These are phyloP conservation scores for Trichoderma brevicompactum DNA, from an alignment of 2,329 filamentous ascomycete species.

Conservation along the genomic window DNA sequence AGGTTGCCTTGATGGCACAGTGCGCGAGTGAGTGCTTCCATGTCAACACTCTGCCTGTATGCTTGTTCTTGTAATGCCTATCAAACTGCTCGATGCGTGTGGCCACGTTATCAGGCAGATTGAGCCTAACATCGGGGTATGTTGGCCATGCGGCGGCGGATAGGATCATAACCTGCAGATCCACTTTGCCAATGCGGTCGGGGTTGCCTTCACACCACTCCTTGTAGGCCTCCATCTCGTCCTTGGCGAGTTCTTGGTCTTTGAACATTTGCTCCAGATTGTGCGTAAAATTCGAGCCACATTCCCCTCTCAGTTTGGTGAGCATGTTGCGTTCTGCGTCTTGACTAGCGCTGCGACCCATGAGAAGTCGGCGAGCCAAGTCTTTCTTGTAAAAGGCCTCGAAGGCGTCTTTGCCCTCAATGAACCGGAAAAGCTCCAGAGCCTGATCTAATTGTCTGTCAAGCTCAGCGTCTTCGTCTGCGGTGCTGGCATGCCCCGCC, in stretches of 20 bases:
- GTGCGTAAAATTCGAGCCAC: constrained; percentile 90
- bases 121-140: constrained; percentile 75
- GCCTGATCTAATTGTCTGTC: constrained; percentile 91
- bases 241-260: constrained; percentile 89
- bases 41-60: constrained; percentile 80
- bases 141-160: constrained; percentile 91
- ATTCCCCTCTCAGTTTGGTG: constrained; percentile 86
- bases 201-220: constrained; percentile 61
- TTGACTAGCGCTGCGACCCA: constrained; percentile 90
- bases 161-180: constrained; percentile 83
- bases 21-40: constrained; percentile 97
- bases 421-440: constrained; percentile 92
- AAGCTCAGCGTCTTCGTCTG: constrained; percentile 89
- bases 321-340: constrained; percentile 98
- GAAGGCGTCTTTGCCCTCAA: constrained; percentile 96
- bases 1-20: constrained; percentile 80
- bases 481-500: constrained; percentile 67
- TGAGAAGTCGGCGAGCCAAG: constrained; percentile 82
- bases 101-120: constrained; percentile 75
- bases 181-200: constrained; percentile 55
- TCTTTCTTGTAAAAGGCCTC: constrained; percentile 99
- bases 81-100: constrained; percentile 82
- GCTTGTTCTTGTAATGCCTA: constrained; percentile 83
- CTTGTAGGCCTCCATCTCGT: constrained; percentile 92
- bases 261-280: constrained; percentile 99